Conservation (phyloP, 345 rosid species). For the Anastatica hierochuntica region DNA sequence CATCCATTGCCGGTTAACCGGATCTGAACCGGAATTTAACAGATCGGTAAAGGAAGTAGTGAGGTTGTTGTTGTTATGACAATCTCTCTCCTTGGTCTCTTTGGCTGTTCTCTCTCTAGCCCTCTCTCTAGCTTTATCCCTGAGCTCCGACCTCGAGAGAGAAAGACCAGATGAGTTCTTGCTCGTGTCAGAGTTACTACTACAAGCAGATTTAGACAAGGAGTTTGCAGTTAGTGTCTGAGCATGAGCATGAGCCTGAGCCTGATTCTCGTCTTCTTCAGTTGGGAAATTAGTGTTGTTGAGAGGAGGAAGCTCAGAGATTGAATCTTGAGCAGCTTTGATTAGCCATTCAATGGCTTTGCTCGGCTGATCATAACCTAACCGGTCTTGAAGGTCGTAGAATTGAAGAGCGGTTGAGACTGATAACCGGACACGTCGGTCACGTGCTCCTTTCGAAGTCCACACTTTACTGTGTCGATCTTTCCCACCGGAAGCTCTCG, state of each 20-base stretch:
- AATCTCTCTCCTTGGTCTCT: slow-evolving; percentile 63
- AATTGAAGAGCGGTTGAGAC: slow-evolving; percentile 89
- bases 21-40: slow-evolving; percentile 51
- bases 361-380: slow-evolving; percentile 95
- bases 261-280: slow-evolving; percentile 55
- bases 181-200: slow-evolving; percentile 92
- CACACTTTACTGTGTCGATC: slow-evolving; percentile 97
- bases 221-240: slow-evolving; percentile 12
- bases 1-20: slow-evolving; percentile 51
- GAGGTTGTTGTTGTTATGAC: too few relatives aligned
- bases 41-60: slow-evolving; percentile 69
- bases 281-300: slow-evolving; percentile 41
- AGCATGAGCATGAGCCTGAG: too few relatives aligned
- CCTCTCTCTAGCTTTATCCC: slow-evolving; percentile 65
- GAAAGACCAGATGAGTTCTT: slow-evolving; percentile 77
- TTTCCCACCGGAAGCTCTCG: slow-evolving; percentile 93
- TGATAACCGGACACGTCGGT: slow-evolving; percentile 83
- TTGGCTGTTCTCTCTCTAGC: slow-evolving; percentile 83
- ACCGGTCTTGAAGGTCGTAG: slow-evolving; percentile 85
- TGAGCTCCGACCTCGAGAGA: slow-evolving; percentile 58
- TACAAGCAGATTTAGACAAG: slow-evolving; percentile 80
- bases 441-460: slow-evolving; percentile 86
- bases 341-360: slow-evolving; percentile 98
- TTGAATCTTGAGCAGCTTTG: slow-evolving; percentile 72
- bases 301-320: slow-evolving; percentile 79